Evolutionary conservation across 2,329 filamentous ascomycete species (phyloP), one percentile per base, ranked within the genome.

Genomic region (Decorospora gaudefroyi): DNA sequence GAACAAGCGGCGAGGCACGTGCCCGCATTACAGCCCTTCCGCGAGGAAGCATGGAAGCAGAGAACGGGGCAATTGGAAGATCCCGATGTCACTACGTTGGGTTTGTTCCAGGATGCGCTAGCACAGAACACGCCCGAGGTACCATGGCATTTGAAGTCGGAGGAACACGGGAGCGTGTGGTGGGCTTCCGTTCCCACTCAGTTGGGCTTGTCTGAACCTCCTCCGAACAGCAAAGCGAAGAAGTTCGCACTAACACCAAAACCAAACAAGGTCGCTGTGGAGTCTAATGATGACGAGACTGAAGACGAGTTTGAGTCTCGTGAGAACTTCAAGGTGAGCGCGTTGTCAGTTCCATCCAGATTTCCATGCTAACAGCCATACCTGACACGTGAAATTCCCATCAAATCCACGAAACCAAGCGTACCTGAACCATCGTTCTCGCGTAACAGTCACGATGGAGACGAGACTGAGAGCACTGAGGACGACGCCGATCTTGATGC

Each of bases 21-120:
- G 23, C 77, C 75, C 58, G 82, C 81, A 0, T 68, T 83, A 28
- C 75, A 72, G 4, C 65, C 68, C 7, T 85, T 85, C 50, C 72
- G 82, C 46, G 72, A 78, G 51, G 53, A 67, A 13, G 47, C 54
- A 3, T 83, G 80, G 78, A 62, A 47, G 32, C 34, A 56, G 16
- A 57, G 62, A 7, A 68, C 64, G 1, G 56, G 42, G 9, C 53
- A 61, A 28, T 39, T 67, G 46, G 36, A 43, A 3, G 52, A 64
- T 22, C 42, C 46, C 7, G 35, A 61, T 15, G 37, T 67, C 12
- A 67, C 55, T 21, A 62, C 63, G 2, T 42, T 68, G n/a, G 61
- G 51, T 13, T 40, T 68, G 32, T 69, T 69, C 43, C 64, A 67
- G 34, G 62, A 69, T 46, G 64, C 62, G 6, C 46, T 69, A 3